Conservation (phyloP, 2,329 filamentous ascomycete genomes). For the Arthroderma uncinatum region DNA sequence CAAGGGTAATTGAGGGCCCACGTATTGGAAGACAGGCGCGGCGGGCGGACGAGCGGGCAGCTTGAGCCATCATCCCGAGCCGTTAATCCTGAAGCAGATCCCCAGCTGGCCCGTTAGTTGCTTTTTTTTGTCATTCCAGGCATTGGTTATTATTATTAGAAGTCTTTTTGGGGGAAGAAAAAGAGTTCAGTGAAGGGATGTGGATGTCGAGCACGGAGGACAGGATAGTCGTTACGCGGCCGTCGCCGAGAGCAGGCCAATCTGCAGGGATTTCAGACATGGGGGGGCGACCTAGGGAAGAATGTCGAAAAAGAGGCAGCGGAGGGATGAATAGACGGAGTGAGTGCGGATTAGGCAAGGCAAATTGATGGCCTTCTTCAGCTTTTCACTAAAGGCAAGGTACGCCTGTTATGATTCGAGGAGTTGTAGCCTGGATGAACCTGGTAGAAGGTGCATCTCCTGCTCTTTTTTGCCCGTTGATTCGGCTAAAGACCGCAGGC, state of each 20-base stretch:
- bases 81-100: background rate
- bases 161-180: too few relatives aligned
- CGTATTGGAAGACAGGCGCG: background rate
- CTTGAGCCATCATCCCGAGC: background rate
- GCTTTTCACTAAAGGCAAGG: background rate
- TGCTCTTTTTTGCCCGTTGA: background rate
- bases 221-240: background rate
- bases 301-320: background rate
- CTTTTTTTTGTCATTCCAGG: background rate
- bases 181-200: too few relatives aligned
- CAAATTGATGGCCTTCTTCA: background rate
- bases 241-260: background rate
- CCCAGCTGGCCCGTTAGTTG: background rate
- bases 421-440: background rate
- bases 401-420: background rate
- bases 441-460: background rate
- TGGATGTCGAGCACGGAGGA: background rate
- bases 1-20: background rate
- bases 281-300: background rate
- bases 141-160: background rate
- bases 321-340: background rate
- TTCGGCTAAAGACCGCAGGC: background rate
- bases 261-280: background rate
- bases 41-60: background rate
- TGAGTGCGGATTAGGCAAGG: background rate